These are phyloP conservation scores for Cyclotella cryptica DNA, from an alignment of 108 stramenopile genomes.

Conservation along the genomic window DNA sequence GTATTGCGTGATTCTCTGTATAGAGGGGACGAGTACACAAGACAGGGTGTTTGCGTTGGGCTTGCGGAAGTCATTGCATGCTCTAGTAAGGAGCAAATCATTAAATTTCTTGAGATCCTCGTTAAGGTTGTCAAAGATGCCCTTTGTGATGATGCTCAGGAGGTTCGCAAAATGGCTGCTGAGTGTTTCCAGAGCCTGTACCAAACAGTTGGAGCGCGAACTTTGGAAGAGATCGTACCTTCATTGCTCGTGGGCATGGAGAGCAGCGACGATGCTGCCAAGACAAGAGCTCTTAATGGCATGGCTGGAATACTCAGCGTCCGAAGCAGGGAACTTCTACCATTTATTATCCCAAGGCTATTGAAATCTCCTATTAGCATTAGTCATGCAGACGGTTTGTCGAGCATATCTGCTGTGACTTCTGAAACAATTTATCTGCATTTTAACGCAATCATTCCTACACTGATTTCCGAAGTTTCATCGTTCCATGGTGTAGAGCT, in stretches of 20 bases:
- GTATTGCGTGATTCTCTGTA: constrained; percentile 90
- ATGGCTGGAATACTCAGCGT: constrained; percentile 92
- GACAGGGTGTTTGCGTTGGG: constrained; percentile 96
- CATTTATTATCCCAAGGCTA: constrained; percentile 94
- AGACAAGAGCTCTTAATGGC: constrained; percentile 90
- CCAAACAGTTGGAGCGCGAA: constrained; percentile 83
- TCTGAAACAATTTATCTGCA: constrained; percentile 86
- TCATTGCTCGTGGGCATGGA: constrained; percentile 89
- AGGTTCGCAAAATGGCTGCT: constrained; percentile 91
- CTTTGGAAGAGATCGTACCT: constrained; percentile 95
- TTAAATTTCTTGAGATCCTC: constrained; percentile 90
- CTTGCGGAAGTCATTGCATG: constrained; percentile 93
- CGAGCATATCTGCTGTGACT: constrained; percentile 89
- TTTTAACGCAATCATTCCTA: constrained; percentile 82
- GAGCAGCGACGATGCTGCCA: constrained; percentile 58
- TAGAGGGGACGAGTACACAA: constrained; percentile 77
- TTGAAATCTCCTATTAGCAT: constrained; percentile 81
- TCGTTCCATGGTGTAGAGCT: constrained; percentile 49
- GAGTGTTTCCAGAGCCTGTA: constrained; percentile 95
- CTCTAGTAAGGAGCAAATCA: constrained; percentile 91
- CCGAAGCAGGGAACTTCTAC: constrained; percentile 92
- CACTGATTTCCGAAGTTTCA: constrained; percentile 74
- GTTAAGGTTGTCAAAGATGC: constrained; percentile 95
- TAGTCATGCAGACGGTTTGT: constrained; percentile 89
- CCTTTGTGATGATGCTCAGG: constrained; percentile 87